phyloP scores from a whole-genome alignment of 345 rosid genomes.

The Pistacia vera region DNA sequence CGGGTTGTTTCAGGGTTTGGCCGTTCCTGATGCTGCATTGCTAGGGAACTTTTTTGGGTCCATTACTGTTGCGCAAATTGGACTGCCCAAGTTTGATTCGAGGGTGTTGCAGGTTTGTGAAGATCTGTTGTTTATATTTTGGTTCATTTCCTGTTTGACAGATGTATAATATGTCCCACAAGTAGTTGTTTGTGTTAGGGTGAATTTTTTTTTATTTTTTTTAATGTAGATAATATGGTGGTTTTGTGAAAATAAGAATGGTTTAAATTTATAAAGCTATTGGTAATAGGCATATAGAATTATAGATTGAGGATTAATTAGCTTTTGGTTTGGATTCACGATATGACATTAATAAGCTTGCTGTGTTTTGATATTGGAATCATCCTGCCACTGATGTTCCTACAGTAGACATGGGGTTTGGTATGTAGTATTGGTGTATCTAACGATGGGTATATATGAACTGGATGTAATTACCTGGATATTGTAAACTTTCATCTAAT shows the following conservation, averaged over 20 bases:
- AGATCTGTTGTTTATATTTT: background rate
- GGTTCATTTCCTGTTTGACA: background rate
- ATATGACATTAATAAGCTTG: background rate
- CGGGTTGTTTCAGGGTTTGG: slow-evolving; percentile 77
- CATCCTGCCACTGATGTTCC: background rate
- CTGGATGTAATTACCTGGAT: background rate
- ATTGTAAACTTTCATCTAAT: background rate
- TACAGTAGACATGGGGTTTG: background rate
- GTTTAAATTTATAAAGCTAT: background rate
- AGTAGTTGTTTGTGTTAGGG: background rate
- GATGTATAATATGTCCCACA: background rate
- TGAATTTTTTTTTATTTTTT: background rate
- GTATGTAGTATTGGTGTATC: no score
- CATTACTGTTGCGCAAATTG: slow-evolving; percentile 85
- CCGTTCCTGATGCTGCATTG: slow-evolving; percentile 90
- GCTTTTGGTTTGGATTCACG: background rate
- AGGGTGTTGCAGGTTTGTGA: slow-evolving; percentile 68
- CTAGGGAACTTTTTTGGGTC: slow-evolving; percentile 91
- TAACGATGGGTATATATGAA: background rate
- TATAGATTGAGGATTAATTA: background rate
- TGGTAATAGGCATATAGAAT: background rate
- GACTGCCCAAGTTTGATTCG: slow-evolving; percentile 71
- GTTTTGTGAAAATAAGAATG: background rate
- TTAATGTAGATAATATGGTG: background rate
- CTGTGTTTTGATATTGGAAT: background rate